A percentile compares a stretch with the other conserved stretches of the same genome.
Conservation (phyloP, 2,329 filamentous ascomycete genomes). For the Atkinsonella hypoxylon region DNA sequence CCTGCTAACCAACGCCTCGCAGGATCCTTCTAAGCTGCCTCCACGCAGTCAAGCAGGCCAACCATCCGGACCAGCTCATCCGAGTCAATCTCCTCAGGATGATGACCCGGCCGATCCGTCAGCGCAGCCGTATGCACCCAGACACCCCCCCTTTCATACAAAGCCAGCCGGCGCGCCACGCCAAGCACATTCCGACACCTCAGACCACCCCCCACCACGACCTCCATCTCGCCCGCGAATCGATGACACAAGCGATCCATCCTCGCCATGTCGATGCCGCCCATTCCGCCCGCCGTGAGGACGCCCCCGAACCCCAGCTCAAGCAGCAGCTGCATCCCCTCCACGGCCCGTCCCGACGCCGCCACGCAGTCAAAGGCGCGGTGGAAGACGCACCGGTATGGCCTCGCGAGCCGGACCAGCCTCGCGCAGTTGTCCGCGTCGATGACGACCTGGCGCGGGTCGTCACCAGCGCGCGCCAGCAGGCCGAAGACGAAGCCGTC, state of each 20-base stretch:
- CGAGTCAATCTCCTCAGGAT: constrained; percentile 15
- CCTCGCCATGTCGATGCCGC: constrained; percentile 21
- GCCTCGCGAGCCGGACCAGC: constrained; percentile 30
- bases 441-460: constrained; percentile 19
- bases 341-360: constrained; percentile 10
- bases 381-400: constrained; percentile 39
- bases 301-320: constrained; percentile 36
- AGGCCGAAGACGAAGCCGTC: constrained; percentile 48
- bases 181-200: constrained; percentile 26
- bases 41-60: constrained; percentile 8
- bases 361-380: constrained; percentile 42
- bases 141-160: constrained; percentile 13
- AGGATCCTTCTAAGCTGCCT: constrained; percentile 12
- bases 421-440: constrained; percentile 26
- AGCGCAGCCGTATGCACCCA: constrained; percentile 37
- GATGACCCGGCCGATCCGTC: constrained; percentile 3
- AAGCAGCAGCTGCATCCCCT: constrained; percentile 22
- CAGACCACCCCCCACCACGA: constrained; percentile 42
- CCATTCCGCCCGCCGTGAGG: constrained; percentile 34
- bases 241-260: constrained; percentile 25
- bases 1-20: constrained; percentile 15
- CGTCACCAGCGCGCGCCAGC: constrained; percentile 14
- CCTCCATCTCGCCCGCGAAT: constrained; percentile 24
- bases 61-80: constrained; percentile 14
- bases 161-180: constrained; percentile 17